Evolutionary conservation across 441 rosid species (phyloP).

Genomic region (Erysimum cheiri): DNA sequence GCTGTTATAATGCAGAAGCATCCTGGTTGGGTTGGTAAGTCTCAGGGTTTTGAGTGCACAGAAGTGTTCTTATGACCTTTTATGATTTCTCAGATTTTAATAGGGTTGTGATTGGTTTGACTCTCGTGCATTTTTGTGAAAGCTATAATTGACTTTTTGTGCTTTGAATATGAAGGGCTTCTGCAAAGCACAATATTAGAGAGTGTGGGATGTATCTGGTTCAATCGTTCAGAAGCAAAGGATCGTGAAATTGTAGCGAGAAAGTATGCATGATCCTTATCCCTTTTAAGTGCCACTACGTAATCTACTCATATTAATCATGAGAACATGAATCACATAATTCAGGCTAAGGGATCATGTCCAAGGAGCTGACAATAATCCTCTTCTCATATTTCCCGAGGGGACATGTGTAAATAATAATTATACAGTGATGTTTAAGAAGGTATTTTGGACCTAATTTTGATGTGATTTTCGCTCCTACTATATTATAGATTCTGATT

Average conservation of each 20-base stretch:
- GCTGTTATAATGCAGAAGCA: conserved; percentile 99
- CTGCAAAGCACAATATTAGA: conserved; percentile 95
- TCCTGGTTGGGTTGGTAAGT: conserved; percentile 99
- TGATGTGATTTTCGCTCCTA: conserved; percentile 3
- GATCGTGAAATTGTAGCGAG: conserved; percentile 95
- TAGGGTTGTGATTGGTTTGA: conserved; percentile 21
- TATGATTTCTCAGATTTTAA: conserved; percentile 2
- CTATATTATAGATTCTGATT: conserved; percentile 24
- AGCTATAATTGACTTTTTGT: conserved; percentile 36
- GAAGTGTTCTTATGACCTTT: conserved; percentile 25
- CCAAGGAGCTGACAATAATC: conserved; percentile 87
- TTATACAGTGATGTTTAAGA: conserved; percentile 96
- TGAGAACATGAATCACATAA: conserved; percentile 32
- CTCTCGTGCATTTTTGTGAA: conserved; percentile 24
- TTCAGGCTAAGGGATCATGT: conserved; percentile 93
- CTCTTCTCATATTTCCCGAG: conserved; percentile 98
- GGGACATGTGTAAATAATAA: conserved; percentile 97
- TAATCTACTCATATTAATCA: conserved; percentile 28
- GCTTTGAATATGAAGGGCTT: conserved; percentile 59
- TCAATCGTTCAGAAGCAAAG: conserved; percentile 89
- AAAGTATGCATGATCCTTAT: conserved; percentile 59
- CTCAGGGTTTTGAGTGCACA: not conserved
- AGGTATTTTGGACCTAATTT: conserved; percentile 54
- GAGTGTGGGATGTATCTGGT: conserved; percentile 98
- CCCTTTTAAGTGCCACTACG: not conserved